Percentiles rank a stretch among this genome's conserved stretches.
These are phyloP conservation scores for Cicer cuneatum DNA, from an alignment of 306 rosid species.

Conservation along the genomic window DNA sequence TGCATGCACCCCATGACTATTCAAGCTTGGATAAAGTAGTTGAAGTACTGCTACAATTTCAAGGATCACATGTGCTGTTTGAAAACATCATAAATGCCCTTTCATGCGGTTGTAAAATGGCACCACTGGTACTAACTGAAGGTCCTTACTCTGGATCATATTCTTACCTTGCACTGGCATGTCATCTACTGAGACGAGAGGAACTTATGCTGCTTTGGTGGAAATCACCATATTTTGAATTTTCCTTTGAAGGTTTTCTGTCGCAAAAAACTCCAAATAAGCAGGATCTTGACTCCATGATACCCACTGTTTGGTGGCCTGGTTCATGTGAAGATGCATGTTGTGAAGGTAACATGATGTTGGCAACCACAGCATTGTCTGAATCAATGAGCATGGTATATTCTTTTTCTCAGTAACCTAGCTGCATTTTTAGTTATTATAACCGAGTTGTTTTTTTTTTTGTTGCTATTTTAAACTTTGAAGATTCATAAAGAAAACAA, in stretches of 20 bases:
- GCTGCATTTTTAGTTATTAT: constrained; percentile 36
- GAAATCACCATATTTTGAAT: constrained; percentile 87
- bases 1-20: constrained; percentile 78
- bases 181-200: constrained; percentile 78
- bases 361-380: constrained; percentile 87
- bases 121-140: constrained; percentile 66
- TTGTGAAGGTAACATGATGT: constrained; percentile 74
- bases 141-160: constrained; percentile 95
- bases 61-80: constrained; percentile 73
- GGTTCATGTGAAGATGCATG: constrained; percentile 86
- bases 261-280: constrained; percentile 86
- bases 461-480: constrained; percentile 11
- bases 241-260: constrained; percentile 86
- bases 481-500: constrained; percentile 36
- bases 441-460: constrained; percentile 12
- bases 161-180: constrained; percentile 83
- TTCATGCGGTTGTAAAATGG: constrained; percentile 70
- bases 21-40: constrained; percentile 83
- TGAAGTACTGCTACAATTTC: constrained; percentile 70
- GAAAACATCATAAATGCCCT: constrained; percentile 79
- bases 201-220: constrained; percentile 96
- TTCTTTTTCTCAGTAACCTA: constrained; percentile 36
- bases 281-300: constrained; percentile 88
- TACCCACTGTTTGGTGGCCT: constrained; percentile 98
- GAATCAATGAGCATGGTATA: constrained; percentile 80